Base-by-base conservation (phyloP, 2,329 filamentous ascomycete genomes). In the Plectosphaerella sp. region DNA sequence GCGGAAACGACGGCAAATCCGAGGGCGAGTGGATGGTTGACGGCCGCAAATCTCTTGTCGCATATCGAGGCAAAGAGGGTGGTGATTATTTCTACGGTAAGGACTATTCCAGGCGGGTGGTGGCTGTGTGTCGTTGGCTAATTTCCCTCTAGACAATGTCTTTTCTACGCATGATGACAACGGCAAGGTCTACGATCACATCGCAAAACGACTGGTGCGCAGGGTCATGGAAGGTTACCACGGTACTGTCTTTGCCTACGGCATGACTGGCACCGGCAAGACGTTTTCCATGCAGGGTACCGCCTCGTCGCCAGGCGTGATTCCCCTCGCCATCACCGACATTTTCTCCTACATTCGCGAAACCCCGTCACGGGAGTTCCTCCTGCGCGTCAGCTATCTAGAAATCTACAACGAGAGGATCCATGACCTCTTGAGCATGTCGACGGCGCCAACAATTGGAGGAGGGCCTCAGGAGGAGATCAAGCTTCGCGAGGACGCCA, bases 241-340 rank as follows among this genome's bases (percentile, higher is more conserved):
- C 64, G 94, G 93, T 54, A 99, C 94, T 1, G 94, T 99, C 22
- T 97, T 99, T 67, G 93, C 93, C 16, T 99, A 99, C 68, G 94
- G 94, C 65, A 97, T 97, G 92, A 99, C 94, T 4, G 94, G 94
- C 56, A 97, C 94, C 1, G 94, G 94, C 60, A 99, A 99, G 75
- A 99, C 94, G 1, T 99, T 97, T 68, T 97, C 93, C 39, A 99
- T 99, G 94, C 94, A 99, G 74, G 94, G 94, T 61, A 99, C 94
- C 11, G 91, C 92, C 45, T 90, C 89, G 3, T 96, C 91, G 39
- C 94, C 94, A 1, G 94, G 94, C 73, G 94, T 99, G 25, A 99
- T 99, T 52, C 94, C 94, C 7, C 78, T 97, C 39, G 94, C 94
- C 39, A 97, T 99, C 61, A 97, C 94, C 57, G 94, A 99, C 66